Evolutionary conservation across 2,329 filamentous ascomycete genomes (phyloP).

Genomic region (Ascochyta pisi): DNA sequence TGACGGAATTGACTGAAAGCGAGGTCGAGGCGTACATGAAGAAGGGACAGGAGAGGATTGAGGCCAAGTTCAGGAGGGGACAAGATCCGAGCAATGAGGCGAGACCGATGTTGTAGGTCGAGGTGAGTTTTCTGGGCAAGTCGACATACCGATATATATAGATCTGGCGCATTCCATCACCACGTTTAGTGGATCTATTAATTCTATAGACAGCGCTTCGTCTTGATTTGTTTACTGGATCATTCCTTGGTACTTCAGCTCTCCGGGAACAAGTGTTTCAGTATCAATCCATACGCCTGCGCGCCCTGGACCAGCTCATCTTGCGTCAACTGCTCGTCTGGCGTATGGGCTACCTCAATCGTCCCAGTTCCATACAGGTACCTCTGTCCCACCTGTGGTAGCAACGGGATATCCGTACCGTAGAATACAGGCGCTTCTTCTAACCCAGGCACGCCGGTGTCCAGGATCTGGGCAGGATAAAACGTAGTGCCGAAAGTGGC

Average conservation of each 20-base stretch:
- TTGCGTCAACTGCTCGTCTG: constrained; percentile 28
- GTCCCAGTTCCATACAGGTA: constrained; percentile 32
- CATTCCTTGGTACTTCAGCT: background rate
- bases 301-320: constrained; percentile 31
- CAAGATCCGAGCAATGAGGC: constrained; percentile 24
- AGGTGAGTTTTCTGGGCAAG: background rate
- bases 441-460: constrained; percentile 31
- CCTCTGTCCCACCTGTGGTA: constrained; percentile 30
- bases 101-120: constrained; percentile 29
- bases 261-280: constrained; percentile 25
- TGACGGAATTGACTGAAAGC: constrained; percentile 43
- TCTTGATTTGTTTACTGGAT: too few relatives aligned
- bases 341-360: constrained; percentile 34
- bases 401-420: constrained; percentile 33
- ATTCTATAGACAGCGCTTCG: too few relatives aligned
- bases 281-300: constrained; percentile 33
- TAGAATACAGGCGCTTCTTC: constrained; percentile 35
- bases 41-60: constrained; percentile 32
- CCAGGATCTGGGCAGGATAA: constrained; percentile 27
- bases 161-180: background rate
- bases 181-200: too few relatives aligned
- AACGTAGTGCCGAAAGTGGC: constrained; percentile 16
- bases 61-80: constrained; percentile 27
- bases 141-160: too few relatives aligned
- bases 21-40: constrained; percentile 41